These are phyloP conservation scores for Curvularia sp. DNA, from an alignment of 2,329 filamentous ascomycete species.

Conservation along the genomic window DNA sequence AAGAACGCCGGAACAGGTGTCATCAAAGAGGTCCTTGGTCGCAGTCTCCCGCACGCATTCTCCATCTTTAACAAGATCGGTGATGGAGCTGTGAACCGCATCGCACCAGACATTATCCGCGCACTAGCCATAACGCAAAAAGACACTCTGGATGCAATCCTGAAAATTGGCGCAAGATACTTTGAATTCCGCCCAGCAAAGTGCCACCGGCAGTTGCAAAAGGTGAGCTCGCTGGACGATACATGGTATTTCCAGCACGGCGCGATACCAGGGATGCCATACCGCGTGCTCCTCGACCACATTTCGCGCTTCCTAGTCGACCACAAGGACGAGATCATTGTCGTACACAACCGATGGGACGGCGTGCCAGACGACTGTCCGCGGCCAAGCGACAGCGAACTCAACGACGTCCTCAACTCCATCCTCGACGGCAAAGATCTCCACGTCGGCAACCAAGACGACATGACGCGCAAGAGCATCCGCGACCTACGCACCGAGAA, in stretches of 20 bases:
- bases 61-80: slow-evolving; percentile 40
- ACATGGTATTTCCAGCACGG: slow-evolving; percentile 61
- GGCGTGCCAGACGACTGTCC: slow-evolving; percentile 58
- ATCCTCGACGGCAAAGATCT: slow-evolving; percentile 37
- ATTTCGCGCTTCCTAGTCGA: slow-evolving; percentile 53
- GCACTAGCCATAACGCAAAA: slow-evolving; percentile 62
- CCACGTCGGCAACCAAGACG: slow-evolving; percentile 32
- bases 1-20: slow-evolving; percentile 44
- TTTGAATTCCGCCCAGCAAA: slow-evolving; percentile 62
- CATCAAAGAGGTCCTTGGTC: slow-evolving; percentile 43
- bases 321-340: slow-evolving; percentile 57
- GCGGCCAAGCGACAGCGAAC: slow-evolving; percentile 53
- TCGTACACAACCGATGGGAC: slow-evolving; percentile 61
- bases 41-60: slow-evolving; percentile 33
- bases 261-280: slow-evolving; percentile 60
- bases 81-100: slow-evolving; percentile 37
- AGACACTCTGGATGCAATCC: slow-evolving; percentile 55
- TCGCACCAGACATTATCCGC: slow-evolving; percentile 55
- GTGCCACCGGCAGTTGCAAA: slow-evolving; percentile 54
- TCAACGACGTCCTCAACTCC: slow-evolving; percentile 49
- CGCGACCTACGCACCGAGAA: slow-evolving; percentile 34
- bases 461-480: slow-evolving; percentile 38
- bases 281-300: slow-evolving; percentile 54
- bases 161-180: slow-evolving; percentile 59
- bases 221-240: slow-evolving; percentile 52